Conservation (phyloP, 495 filamentous ascomycete genomes). For the Thozetella sp. region DNA sequence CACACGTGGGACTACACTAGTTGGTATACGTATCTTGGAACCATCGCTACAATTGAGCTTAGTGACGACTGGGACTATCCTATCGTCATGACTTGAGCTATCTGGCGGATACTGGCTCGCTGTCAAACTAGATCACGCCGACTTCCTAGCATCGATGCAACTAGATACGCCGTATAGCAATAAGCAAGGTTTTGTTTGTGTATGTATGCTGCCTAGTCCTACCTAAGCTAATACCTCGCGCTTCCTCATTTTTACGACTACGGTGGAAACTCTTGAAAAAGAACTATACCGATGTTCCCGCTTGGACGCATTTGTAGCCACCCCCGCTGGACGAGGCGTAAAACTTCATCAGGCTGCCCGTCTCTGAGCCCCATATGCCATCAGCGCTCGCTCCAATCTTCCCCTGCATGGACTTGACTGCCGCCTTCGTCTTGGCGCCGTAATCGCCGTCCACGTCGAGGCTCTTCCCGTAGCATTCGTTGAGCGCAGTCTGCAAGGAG, state of each 20-base stretch:
- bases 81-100: not conserved
- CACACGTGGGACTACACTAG: not conserved
- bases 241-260: too few relatives aligned
- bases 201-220: too few relatives aligned
- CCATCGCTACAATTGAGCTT: not conserved
- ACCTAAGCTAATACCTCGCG: too few relatives aligned
- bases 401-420: constrained; percentile 5
- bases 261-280: too few relatives aligned
- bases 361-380: constrained; percentile 6
- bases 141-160: too few relatives aligned
- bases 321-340: too few relatives aligned
- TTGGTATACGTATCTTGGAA: not conserved
- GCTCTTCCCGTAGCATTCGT: constrained; percentile 8
- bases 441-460: constrained; percentile 12
- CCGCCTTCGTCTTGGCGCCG: constrained; percentile 9
- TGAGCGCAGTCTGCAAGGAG: constrained; percentile 11
- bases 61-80: not conserved
- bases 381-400: constrained; percentile 2
- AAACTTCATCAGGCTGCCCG: constrained; percentile 11
- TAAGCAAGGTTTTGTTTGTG: too few relatives aligned
- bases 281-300: too few relatives aligned
- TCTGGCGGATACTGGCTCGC: too few relatives aligned
- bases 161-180: too few relatives aligned
- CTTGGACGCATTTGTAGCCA: too few relatives aligned
- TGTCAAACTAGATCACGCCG: too few relatives aligned